phyloP scores from a whole-genome alignment of 148 eudicot genomes.

The Cornus suecica region DNA sequence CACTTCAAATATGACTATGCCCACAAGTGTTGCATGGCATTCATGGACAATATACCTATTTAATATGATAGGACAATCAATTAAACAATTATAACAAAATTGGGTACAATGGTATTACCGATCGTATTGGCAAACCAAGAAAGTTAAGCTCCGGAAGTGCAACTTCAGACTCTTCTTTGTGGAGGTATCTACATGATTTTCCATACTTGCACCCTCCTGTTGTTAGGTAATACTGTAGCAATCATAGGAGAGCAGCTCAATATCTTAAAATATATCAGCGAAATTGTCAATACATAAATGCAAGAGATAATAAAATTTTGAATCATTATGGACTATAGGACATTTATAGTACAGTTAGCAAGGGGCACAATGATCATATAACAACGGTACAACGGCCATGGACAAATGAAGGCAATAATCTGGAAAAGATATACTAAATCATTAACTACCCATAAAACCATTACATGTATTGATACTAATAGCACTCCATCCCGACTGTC shows the following conservation, averaged over 20 bases:
- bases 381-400: background rate
- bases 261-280: background rate
- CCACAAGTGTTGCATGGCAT: slow-evolving; percentile 5
- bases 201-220: slow-evolving; percentile 75
- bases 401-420: background rate
- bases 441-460: background rate
- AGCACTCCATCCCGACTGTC: background rate
- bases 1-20: background rate
- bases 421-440: background rate
- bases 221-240: slow-evolving; percentile 50
- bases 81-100: background rate
- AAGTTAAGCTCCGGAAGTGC: slow-evolving; percentile 39
- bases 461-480: background rate
- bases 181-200: slow-evolving; percentile 56
- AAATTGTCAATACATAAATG: background rate
- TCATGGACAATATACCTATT: background rate
- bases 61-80: background rate
- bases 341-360: background rate
- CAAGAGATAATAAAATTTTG: background rate
- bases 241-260: slow-evolving; percentile 4
- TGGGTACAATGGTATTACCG: slow-evolving; percentile 25
- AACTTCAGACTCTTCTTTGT: slow-evolving; percentile 22
- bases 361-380: background rate
- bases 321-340: background rate
- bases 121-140: slow-evolving; percentile 54